Conservation (phyloP, 208 protist species). For the Trypanosoma theileri region DNA sequence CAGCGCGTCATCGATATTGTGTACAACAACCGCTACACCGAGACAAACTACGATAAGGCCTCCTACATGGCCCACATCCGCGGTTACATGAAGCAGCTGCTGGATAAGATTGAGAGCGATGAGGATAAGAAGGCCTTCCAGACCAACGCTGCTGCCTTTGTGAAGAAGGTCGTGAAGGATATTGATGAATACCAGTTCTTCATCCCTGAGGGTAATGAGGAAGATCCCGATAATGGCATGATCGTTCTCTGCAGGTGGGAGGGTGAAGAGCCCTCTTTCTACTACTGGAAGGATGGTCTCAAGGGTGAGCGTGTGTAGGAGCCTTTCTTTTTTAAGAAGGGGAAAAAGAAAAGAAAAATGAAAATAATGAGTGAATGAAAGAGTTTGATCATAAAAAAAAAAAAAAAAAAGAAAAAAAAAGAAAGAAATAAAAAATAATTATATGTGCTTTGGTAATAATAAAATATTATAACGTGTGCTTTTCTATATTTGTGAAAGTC, state of each 20-base stretch:
- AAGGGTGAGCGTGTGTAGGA: slow-evolving; percentile 84
- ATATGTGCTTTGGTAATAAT: not conserved
- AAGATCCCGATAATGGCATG: slow-evolving; percentile 89
- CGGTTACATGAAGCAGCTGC: slow-evolving; percentile 89
- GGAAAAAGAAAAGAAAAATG: slow-evolving; percentile 14
- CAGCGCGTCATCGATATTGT: slow-evolving; percentile 86
- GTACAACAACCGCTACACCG: slow-evolving; percentile 89
- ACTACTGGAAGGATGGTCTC: slow-evolving; percentile 91
- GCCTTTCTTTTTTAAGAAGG: not conserved
- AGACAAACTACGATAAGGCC: slow-evolving; percentile 93
- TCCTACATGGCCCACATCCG: slow-evolving; percentile 92
- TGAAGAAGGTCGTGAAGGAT: slow-evolving; percentile 92
- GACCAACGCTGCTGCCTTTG: slow-evolving; percentile 79
- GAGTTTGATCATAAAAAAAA: slow-evolving; percentile 3
- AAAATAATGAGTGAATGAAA: slow-evolving; percentile 20
- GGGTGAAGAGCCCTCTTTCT: slow-evolving; percentile 83
- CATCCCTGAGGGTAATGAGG: slow-evolving; percentile 88
- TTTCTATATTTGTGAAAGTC: not conserved
- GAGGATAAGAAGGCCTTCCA: slow-evolving; percentile 90
- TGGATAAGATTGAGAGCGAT: slow-evolving; percentile 79
- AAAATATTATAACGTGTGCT: not conserved
- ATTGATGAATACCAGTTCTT: slow-evolving; percentile 94
- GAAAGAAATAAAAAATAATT: slow-evolving; percentile 10
- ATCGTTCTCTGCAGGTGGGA: slow-evolving; percentile 91
- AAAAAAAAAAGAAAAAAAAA: slow-evolving; percentile 21